Conservation (phyloP, 192 early-diverging fungal species). For the Entophlyctis luteolus region DNA sequence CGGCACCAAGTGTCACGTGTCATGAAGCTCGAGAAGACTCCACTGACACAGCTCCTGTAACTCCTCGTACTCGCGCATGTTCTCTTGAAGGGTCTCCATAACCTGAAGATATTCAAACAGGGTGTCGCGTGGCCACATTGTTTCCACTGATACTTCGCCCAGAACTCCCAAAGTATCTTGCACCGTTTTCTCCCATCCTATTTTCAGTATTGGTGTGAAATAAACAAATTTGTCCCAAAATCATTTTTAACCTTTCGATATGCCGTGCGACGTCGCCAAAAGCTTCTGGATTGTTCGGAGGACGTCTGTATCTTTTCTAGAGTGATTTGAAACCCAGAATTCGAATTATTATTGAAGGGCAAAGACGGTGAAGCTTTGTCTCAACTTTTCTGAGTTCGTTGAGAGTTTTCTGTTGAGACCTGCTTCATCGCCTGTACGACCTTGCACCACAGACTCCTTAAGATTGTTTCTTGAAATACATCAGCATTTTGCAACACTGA, state of each 20-base stretch:
- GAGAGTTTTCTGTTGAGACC: too few relatives aligned
- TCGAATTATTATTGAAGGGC: too few relatives aligned
- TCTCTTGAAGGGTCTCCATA: constrained; percentile 48
- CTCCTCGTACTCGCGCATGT: constrained; percentile 50
- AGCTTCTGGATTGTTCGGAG: constrained; percentile 33
- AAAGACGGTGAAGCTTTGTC: too few relatives aligned
- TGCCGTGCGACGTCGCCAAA: constrained; percentile 30
- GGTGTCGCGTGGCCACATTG: constrained; percentile 47
- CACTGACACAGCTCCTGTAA: constrained; percentile 37
- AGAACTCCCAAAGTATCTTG: constrained; percentile 37
- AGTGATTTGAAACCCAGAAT: too few relatives aligned
- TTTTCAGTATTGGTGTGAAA: too few relatives aligned
- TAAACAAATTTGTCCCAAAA: too few relatives aligned
- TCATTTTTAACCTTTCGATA: constrained; percentile 38
- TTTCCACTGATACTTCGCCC: constrained; percentile 27
- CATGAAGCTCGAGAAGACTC: constrained; percentile 34
- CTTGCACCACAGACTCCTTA: too few relatives aligned
- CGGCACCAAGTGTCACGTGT: too few relatives aligned
- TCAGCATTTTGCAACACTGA: too few relatives aligned
- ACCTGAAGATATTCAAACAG: constrained; percentile 47
- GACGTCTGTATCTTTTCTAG: constrained; percentile 21
- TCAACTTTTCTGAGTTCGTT: too few relatives aligned
- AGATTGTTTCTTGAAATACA: too few relatives aligned
- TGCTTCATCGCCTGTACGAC: too few relatives aligned
- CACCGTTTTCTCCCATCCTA: constrained; percentile 46